phyloP scores from a whole-genome alignment of 148 eudicot species.

The Rhododendron molle region DNA sequence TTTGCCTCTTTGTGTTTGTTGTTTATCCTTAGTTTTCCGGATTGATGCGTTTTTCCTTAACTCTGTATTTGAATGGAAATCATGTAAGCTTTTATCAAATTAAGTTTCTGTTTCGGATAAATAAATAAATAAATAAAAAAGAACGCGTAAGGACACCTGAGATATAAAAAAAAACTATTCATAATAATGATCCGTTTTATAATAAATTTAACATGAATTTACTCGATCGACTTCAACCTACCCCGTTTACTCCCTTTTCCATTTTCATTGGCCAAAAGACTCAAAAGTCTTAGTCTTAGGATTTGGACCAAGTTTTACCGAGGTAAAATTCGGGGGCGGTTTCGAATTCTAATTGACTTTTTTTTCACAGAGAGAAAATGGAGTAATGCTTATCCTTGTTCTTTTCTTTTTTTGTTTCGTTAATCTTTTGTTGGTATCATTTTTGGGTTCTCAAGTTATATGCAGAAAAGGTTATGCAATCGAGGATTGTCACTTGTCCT shows the following conservation, averaged over 20 bases:
- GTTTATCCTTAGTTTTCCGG: too few relatives aligned
- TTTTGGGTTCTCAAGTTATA: background rate
- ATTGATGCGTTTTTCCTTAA: too few relatives aligned
- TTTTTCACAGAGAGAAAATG: too few relatives aligned
- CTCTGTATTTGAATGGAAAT: too few relatives aligned
- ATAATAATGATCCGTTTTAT: background rate
- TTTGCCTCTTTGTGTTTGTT: too few relatives aligned
- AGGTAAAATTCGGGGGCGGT: background rate
- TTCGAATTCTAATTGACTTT: background rate
- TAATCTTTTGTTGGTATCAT: background rate
- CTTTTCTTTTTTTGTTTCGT: too few relatives aligned
- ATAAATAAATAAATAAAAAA: too few relatives aligned
- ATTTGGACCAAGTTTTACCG: background rate
- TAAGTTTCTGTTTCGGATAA: too few relatives aligned
- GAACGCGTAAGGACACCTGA: too few relatives aligned
- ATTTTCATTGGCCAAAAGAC: background rate
- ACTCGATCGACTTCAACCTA: background rate
- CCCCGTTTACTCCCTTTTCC: background rate
- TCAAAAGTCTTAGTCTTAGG: background rate
- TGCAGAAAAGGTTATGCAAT: too few relatives aligned
- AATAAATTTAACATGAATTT: background rate
- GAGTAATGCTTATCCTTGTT: background rate
- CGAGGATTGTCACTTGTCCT: background rate
- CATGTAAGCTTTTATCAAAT: too few relatives aligned
- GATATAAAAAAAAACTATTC: background rate